Evolutionary conservation across 768 basidiomycete genomes (phyloP).

Genomic region (Boletus rubropictus): DNA sequence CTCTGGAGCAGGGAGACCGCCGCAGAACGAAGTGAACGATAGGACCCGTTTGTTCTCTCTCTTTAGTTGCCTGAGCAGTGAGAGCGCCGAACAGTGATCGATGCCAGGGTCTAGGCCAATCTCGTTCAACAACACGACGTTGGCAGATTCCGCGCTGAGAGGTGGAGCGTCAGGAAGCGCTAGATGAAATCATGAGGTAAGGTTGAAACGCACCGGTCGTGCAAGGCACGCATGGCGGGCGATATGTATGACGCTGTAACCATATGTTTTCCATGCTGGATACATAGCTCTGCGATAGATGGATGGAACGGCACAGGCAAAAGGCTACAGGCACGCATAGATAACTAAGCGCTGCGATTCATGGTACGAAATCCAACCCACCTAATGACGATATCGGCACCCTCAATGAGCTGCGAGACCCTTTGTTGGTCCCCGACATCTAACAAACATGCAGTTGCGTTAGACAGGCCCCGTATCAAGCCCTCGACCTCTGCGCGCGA

Average conservation of each 20-base stretch:
- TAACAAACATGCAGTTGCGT: conserved; percentile 51
- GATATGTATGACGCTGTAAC: conserved; percentile 92
- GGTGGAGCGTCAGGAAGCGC: background rate
- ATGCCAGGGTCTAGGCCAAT: conserved; percentile 88
- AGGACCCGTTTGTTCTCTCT: conserved; percentile 49
- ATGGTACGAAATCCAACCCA: conserved; percentile 27
- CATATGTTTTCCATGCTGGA: conserved; percentile 63
- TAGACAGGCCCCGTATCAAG: conserved; percentile 38
- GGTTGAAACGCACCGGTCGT: conserved; percentile 47
- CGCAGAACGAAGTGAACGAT: conserved; percentile 88
- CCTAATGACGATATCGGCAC: conserved; percentile 83
- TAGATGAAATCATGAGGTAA: background rate
- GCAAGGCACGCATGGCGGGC: conserved; percentile 61
- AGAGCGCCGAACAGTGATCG: conserved; percentile 82
- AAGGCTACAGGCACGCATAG: conserved; percentile 43
- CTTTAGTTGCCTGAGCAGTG: conserved; percentile 51
- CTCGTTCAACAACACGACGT: conserved; percentile 79
- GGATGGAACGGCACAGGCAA: conserved; percentile 75
- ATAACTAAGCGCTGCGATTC: background rate
- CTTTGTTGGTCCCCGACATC: conserved; percentile 49
- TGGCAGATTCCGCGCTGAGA: conserved; percentile 53
- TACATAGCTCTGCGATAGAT: conserved; percentile 65
- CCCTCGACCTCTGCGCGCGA: conserved; percentile 49
- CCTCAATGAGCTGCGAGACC: conserved; percentile 48
- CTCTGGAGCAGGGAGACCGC: conserved; percentile 80